Evolutionary conservation across 1,284 basidiomycete genomes (phyloP).

Genomic region (Cryptococcus wingfieldii): DNA sequence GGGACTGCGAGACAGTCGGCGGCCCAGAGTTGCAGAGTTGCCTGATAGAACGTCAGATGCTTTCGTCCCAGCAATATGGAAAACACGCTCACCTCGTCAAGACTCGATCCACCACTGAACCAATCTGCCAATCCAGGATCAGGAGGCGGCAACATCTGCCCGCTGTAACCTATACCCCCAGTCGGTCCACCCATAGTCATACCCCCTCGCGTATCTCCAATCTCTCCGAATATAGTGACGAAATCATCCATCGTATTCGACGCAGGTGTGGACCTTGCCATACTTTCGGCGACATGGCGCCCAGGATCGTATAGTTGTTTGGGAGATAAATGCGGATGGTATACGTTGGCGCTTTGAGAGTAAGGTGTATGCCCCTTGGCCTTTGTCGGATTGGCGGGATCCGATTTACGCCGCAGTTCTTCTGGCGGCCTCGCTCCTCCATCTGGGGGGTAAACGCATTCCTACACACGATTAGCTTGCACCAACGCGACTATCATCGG

Average conservation of each 20-base stretch:
- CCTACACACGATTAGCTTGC: constrained; percentile 6
- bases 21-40: constrained; percentile 29
- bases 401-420: background rate
- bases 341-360: background rate
- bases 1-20: constrained; percentile 27
- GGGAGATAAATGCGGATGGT: background rate
- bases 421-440: constrained; percentile 1
- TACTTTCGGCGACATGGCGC: background rate
- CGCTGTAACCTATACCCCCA: background rate
- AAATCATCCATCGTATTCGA: constrained; percentile 15
- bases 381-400: background rate
- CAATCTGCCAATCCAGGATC: constrained; percentile 8
- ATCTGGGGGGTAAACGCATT: constrained; percentile 25
- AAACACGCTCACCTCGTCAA: constrained; percentile 23
- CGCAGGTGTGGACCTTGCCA: background rate
- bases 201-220: background rate
- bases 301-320: background rate
- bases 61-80: background rate
- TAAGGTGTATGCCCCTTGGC: background rate
- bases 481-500: background rate
- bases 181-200: background rate
- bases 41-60: constrained; percentile 9
- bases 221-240: constrained; percentile 13
- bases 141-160: background rate
- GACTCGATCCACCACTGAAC: constrained; percentile 12